Conservation (phyloP, 805 yeast species). For the Hanseniaspora mollemarum region DNA sequence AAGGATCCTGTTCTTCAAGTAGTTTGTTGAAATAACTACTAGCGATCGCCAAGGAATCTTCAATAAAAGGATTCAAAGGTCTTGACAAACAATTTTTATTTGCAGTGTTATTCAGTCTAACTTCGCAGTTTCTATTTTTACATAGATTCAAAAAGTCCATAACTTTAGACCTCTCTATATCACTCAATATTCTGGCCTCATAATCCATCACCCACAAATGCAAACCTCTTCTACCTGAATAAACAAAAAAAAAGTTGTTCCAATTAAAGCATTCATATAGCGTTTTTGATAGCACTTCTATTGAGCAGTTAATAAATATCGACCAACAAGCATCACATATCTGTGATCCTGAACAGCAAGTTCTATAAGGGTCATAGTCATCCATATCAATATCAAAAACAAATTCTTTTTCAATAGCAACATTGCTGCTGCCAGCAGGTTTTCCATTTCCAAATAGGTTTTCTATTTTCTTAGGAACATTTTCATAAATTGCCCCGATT, state of each 20-base stretch:
- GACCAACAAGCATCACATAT: constrained; percentile 90
- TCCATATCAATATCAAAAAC: constrained; percentile 96
- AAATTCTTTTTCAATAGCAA: constrained; percentile 72
- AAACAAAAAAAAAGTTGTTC: constrained; percentile 80
- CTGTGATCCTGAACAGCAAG: constrained; percentile 78
- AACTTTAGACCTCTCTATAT: constrained; percentile 60
- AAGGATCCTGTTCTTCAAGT: constrained; percentile 76
- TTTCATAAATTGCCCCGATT: constrained; percentile 81
- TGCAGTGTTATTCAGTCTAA: constrained; percentile 40
- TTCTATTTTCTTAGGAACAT: constrained; percentile 79
- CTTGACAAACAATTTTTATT: constrained; percentile 28
- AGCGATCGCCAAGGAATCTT: constrained; percentile 43
- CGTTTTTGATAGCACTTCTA: constrained; percentile 58
- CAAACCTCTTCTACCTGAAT: constrained; percentile 96
- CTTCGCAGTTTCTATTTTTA: constrained; percentile 38
- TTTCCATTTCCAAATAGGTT: constrained; percentile 54
- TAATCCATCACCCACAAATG: constrained; percentile 96
- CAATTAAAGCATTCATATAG: constrained; percentile 84
- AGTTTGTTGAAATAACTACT: constrained; percentile 35
- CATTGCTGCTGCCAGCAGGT: constrained; percentile 21
- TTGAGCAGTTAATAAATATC: constrained; percentile 67
- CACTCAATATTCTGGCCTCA: constrained; percentile 65
- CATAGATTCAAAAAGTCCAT: constrained; percentile 76
- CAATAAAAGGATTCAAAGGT: constrained; percentile 83
- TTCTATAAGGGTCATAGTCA: constrained; percentile 86